phyloP scores from a whole-genome alignment of 1,139 yeast species.

The Blastobotrys arbuscula region DNA sequence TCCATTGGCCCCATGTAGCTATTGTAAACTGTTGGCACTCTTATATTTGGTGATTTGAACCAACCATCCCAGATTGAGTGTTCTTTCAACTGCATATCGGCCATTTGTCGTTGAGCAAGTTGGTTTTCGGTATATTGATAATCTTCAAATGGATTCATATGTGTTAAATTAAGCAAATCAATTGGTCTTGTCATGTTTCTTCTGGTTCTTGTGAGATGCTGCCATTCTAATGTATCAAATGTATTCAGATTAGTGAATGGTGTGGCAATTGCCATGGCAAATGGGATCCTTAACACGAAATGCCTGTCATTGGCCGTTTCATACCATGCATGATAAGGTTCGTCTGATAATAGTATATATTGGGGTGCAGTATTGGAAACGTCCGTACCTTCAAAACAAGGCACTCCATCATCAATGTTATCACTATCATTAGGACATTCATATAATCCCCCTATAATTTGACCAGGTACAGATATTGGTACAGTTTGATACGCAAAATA shows the following conservation, averaged over 20 bases:
- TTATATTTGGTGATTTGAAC: background rate
- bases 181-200: background rate
- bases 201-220: background rate
- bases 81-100: background rate
- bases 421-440: constrained; percentile 6
- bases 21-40: constrained; percentile 7
- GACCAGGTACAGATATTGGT: constrained; percentile 9
- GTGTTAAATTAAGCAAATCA: background rate
- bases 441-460: constrained; percentile 10
- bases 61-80: constrained; percentile 3
- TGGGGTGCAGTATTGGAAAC: background rate
- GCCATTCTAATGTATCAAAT: constrained; percentile 2
- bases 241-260: background rate
- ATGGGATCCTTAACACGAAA: constrained; percentile 7
- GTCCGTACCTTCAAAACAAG: constrained; percentile 4
- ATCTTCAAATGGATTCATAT: constrained; percentile 5
- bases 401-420: constrained; percentile 4
- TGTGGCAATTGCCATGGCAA: constrained; percentile 8
- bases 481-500: constrained; percentile 9
- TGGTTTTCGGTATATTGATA: constrained; percentile 1
- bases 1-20: constrained; percentile 9
- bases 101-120: background rate
- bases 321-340: constrained; percentile 10
- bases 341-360: constrained; percentile 8
- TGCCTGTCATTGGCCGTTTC: constrained; percentile 10